Conservation (phyloP, 2,329 filamentous ascomycete genomes). For the Pezicula neosporulosa region DNA sequence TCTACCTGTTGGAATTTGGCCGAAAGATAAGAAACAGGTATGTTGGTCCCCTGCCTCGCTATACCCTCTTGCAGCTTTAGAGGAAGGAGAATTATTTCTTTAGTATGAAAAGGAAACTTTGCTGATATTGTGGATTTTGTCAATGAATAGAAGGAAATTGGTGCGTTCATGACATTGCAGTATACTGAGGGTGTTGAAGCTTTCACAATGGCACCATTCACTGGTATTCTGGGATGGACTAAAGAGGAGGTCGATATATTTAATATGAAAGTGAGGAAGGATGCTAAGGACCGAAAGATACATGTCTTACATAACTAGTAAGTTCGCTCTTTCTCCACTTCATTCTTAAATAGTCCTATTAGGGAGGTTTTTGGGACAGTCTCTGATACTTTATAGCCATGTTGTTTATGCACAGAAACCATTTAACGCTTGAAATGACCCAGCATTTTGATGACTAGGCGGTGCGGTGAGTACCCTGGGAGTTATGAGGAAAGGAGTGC, state of each 20-base stretch:
- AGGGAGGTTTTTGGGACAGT: not conserved
- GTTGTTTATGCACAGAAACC: not conserved
- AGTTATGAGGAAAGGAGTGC: no score
- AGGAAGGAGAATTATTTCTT: no score
- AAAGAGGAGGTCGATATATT: constrained; percentile 28
- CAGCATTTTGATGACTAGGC: no score
- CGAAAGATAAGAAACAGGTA: constrained; percentile 5
- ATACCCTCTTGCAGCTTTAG: not conserved
- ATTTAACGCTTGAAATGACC: no score
- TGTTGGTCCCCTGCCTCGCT: not conserved
- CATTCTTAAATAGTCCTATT: no score
- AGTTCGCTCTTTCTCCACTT: not conserved
- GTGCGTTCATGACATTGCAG: constrained; percentile 4
- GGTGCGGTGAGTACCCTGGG: no score
- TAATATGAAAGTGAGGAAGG: not conserved
- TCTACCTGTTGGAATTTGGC: constrained; percentile 12
- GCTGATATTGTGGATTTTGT: no score
- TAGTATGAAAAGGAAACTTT: no score
- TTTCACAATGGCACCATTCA: constrained; percentile 1
- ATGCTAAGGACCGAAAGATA: not conserved
- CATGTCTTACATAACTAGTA: not conserved
- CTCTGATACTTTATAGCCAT: not conserved
- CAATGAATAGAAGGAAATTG: not conserved
- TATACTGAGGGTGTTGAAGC: constrained; percentile 12
- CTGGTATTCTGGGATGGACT: constrained; percentile 20